Conservation (phyloP, 1,139 yeast genomes). For the Taphrina deformans region DNA sequence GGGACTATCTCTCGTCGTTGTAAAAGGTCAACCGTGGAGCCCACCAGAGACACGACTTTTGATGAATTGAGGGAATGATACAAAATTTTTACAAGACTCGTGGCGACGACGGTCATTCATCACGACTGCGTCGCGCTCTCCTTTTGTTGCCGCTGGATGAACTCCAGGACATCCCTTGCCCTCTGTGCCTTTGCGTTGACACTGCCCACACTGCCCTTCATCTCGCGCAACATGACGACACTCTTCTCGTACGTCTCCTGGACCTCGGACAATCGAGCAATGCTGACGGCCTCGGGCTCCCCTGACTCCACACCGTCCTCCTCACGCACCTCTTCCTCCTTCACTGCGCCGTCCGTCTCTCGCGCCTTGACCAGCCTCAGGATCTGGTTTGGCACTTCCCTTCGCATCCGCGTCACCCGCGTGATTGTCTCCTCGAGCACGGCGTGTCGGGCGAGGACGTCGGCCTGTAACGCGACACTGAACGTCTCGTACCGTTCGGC, state of each 20-base stretch:
- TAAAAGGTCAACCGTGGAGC: not conserved
- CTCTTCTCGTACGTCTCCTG: conserved; percentile 8
- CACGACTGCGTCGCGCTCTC: not conserved
- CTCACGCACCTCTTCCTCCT: not conserved
- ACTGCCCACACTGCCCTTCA: conserved; percentile 12
- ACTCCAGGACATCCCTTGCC: conserved; percentile 13
- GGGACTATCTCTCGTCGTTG: conserved; percentile 66
- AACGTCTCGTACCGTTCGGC: conserved; percentile 17
- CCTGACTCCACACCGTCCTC: not conserved
- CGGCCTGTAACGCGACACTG: conserved; percentile 2
- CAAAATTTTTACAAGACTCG: not conserved
- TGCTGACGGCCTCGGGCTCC: not conserved
- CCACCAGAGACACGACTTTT: not conserved
- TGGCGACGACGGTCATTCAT: not conserved
- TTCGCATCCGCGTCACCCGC: conserved; percentile 16
- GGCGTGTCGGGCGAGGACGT: conserved; percentile 11
- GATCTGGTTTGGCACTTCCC: conserved; percentile 14
- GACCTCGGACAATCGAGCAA: conserved; percentile 14
- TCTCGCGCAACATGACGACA: conserved; percentile 5
- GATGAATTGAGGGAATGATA: not conserved
- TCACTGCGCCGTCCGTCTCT: not conserved
- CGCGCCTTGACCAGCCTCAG: not conserved
- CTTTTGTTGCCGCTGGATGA: conserved; percentile 9
- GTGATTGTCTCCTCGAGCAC: conserved; percentile 16
- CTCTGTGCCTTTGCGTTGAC: conserved; percentile 24